phyloP scores from a whole-genome alignment of 129 eudicot species.

The Flaveria brownii region DNA sequence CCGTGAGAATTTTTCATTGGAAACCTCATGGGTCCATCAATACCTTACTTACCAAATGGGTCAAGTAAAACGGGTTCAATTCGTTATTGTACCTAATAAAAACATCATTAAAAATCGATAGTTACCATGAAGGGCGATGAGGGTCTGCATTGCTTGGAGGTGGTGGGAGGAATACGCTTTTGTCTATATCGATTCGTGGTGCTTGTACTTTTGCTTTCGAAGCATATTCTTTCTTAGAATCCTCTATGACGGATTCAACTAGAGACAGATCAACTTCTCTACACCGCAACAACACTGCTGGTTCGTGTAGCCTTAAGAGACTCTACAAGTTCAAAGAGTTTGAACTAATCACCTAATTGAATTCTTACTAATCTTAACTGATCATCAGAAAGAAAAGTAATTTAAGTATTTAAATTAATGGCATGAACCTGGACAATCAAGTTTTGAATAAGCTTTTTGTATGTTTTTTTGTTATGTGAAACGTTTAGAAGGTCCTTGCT shows the following conservation, averaged over 20 bases:
- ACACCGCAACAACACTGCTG: constrained; percentile 63
- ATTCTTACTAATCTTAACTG: not conserved
- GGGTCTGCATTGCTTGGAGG: constrained; percentile 48
- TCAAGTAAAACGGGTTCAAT: not conserved
- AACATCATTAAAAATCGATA: not conserved
- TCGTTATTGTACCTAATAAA: not conserved
- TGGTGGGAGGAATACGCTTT: constrained; percentile 60
- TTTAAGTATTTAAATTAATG: not conserved
- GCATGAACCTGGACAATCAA: constrained; percentile 58
- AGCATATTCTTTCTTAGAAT: constrained; percentile 56
- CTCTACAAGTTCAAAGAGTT: constrained; percentile 40
- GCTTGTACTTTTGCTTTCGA: constrained; percentile 46
- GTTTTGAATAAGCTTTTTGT: constrained; percentile 52
- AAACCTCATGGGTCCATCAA: not conserved
- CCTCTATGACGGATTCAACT: constrained; percentile 60
- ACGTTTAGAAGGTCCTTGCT: constrained; percentile 58
- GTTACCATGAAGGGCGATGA: constrained; percentile 70
- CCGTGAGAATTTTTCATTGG: fast-evolving
- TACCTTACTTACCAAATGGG: not conserved
- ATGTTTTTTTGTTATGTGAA: constrained; percentile 49
- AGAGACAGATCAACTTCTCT: constrained; percentile 47
- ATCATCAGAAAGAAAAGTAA: not conserved
- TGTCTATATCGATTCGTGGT: constrained; percentile 55
- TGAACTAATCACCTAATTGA: not conserved
- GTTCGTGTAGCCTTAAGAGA: constrained; percentile 63